These are phyloP conservation scores for Plectosphaerella sp. DNA, from an alignment of 2,329 filamentous ascomycete genomes.

Conservation along the genomic window DNA sequence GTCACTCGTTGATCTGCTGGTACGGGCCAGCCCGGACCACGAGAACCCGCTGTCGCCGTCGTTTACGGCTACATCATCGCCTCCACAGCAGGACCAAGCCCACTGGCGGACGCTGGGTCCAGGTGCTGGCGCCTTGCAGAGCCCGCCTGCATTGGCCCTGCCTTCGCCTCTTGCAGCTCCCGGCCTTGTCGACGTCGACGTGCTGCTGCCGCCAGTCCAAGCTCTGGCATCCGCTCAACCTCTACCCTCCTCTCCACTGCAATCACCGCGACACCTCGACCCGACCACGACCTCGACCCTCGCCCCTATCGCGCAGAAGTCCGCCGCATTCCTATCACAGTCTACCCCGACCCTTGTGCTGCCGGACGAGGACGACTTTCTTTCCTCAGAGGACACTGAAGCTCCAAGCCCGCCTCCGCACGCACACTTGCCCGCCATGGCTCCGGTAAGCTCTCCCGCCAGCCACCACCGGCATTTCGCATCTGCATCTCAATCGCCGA, in stretches of 20 bases:
- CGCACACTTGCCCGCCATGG: slow-evolving; percentile 40
- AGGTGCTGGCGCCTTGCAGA: slow-evolving; percentile 3
- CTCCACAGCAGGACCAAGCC: slow-evolving; percentile 17
- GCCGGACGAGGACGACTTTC: slow-evolving; percentile 1
- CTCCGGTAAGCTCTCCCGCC: slow-evolving; percentile 44
- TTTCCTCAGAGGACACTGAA: neutral
- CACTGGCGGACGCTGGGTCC: slow-evolving; percentile 13
- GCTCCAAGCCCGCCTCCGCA: slow-evolving; percentile 11
- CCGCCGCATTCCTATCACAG: slow-evolving; percentile 6
- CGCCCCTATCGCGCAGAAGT: slow-evolving; percentile 4
- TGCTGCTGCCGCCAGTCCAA: slow-evolving; percentile 20
- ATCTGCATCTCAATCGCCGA: slow-evolving; percentile 4
- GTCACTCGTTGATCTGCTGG: slow-evolving; percentile 47
- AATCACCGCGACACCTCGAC: slow-evolving; percentile 14
- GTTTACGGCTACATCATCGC: slow-evolving; percentile 16
- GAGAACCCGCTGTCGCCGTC: slow-evolving; percentile 8
- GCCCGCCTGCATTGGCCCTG: slow-evolving; percentile 1
- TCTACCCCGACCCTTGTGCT: slow-evolving; percentile 19
- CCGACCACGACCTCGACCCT: slow-evolving; percentile 17
- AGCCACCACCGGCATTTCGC: slow-evolving; percentile 10
- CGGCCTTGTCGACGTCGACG: neutral
- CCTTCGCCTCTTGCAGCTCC: neutral
- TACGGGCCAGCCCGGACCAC: slow-evolving; percentile 26
- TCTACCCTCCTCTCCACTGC: slow-evolving; percentile 26
- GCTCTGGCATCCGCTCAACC: slow-evolving; percentile 37